A percentile compares a stretch with the other conserved stretches of the same genome.
phyloP scores from a whole-genome alignment of 2,329 filamentous ascomycete species.

The Daldinia sp. region DNA sequence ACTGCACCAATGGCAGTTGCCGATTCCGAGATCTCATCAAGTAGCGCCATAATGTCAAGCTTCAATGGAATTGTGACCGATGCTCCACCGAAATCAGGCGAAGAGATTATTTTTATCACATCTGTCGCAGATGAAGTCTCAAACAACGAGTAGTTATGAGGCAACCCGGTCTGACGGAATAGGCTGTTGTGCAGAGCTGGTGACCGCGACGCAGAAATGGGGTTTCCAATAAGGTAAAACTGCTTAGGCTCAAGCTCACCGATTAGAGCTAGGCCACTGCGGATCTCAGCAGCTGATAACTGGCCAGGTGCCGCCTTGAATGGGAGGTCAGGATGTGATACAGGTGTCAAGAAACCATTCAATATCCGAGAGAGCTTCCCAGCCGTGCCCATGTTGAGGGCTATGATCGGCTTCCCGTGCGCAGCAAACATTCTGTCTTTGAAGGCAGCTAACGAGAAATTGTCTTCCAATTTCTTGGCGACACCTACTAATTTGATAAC shows the following conservation, averaged over 20 bases:
- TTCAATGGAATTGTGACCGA: slow-evolving; percentile 98
- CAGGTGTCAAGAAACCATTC: slow-evolving; percentile 94
- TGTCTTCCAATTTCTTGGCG: slow-evolving; percentile 82
- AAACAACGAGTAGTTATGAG: slow-evolving; percentile 80
- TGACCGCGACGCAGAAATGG: slow-evolving; percentile 84
- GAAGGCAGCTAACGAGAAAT: slow-evolving; percentile 86
- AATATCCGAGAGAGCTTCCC: slow-evolving; percentile 92
- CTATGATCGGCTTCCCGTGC: slow-evolving; percentile 87
- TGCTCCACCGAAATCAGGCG: slow-evolving; percentile 86
- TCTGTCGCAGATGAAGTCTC: slow-evolving; percentile 78
- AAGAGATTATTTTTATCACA: slow-evolving; percentile 73
- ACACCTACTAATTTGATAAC: slow-evolving; percentile 94
- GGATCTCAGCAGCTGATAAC: slow-evolving; percentile 89
- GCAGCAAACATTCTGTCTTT: slow-evolving; percentile 78
- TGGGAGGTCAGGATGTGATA: slow-evolving; percentile 88
- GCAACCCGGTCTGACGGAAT: slow-evolving; percentile 81
- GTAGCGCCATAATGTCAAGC: slow-evolving; percentile 82
- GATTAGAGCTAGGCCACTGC: slow-evolving; percentile 79
- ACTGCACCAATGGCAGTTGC: slow-evolving; percentile 89
- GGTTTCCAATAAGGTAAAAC: slow-evolving; percentile 90
- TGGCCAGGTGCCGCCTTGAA: slow-evolving; percentile 96
- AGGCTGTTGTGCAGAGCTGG: slow-evolving; percentile 91
- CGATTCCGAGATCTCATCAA: slow-evolving; percentile 84
- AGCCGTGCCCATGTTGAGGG: slow-evolving; percentile 91
- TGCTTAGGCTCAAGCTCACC: slow-evolving; percentile 80